These are phyloP conservation scores for Ogataea paraovalis DNA, from an alignment of 805 yeast genomes.

Conservation along the genomic window DNA sequence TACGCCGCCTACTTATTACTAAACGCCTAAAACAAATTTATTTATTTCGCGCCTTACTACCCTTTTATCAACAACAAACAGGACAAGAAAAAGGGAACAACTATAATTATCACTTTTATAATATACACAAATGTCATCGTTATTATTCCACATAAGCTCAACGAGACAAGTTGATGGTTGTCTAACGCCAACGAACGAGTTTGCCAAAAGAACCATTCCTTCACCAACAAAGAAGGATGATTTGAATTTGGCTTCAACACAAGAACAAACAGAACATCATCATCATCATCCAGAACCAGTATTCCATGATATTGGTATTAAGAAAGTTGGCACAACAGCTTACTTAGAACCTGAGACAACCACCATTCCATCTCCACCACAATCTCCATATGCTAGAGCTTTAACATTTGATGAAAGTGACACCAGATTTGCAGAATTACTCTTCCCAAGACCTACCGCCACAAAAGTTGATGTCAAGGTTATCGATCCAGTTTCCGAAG, in stretches of 20 bases:
- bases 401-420: slow-evolving; percentile 24
- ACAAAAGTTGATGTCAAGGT: slow-evolving; percentile 7
- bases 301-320: slow-evolving; percentile 4
- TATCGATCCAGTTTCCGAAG: slow-evolving; percentile 9
- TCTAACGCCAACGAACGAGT: slow-evolving; percentile 21
- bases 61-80: background rate
- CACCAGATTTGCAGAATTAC: slow-evolving; percentile 24
- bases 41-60: background rate
- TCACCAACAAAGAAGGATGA: slow-evolving; percentile 1
- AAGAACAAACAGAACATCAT: background rate
- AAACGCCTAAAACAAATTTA: background rate
- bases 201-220: slow-evolving; percentile 5
- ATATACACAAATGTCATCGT: slow-evolving; percentile 10
- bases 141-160: slow-evolving; percentile 11
- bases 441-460: slow-evolving; percentile 22
- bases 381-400: slow-evolving; percentile 33
- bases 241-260: slow-evolving; percentile 1
- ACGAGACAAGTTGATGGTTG: slow-evolving; percentile 26
- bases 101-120: no score
- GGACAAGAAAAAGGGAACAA: background rate
- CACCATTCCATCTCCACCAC: slow-evolving; percentile 37
- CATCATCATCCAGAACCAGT: background rate
- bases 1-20: background rate
- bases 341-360: slow-evolving; percentile 7
- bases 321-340: slow-evolving; percentile 8